Conservation (phyloP, 75 land plant species). For the Sequoia sempervirens region DNA sequence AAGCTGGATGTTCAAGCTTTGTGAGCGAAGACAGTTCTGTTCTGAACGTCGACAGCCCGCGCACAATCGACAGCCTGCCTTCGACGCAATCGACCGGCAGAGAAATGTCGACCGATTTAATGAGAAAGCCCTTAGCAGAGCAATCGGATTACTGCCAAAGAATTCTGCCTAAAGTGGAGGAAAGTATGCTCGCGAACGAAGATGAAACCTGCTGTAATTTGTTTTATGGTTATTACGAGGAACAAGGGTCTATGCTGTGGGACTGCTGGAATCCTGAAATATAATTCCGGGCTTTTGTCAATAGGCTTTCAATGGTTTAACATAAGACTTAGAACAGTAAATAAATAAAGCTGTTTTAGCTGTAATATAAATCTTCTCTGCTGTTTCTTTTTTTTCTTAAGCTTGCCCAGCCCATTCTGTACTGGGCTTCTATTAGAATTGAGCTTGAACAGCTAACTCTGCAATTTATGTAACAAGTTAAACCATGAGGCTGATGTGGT, state of each 20-base stretch:
- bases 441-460: neutral
- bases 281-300: neutral
- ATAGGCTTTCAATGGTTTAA: no score
- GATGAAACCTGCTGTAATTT: neutral
- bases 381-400: neutral
- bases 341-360: neutral
- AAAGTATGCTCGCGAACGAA: neutral
- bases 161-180: neutral
- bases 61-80: neutral
- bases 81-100: neutral
- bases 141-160: neutral
- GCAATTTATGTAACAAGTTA: neutral
- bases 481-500: no score
- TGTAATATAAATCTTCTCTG: neutral
- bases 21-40: neutral
- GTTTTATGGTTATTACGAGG: slow-evolving; percentile 1
- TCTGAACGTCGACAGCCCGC: neutral
- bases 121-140: neutral
- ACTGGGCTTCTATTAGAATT: neutral
- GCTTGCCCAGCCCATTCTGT: no score
- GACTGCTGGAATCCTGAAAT: neutral
- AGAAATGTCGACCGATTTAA: neutral
- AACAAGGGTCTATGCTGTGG: neutral
- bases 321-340: no score
- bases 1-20: neutral